Evolutionary conservation across 345 rosid genomes (phyloP), one percentile per base, ranked within the genome.

Genomic region (Turnera subulata): DNA sequence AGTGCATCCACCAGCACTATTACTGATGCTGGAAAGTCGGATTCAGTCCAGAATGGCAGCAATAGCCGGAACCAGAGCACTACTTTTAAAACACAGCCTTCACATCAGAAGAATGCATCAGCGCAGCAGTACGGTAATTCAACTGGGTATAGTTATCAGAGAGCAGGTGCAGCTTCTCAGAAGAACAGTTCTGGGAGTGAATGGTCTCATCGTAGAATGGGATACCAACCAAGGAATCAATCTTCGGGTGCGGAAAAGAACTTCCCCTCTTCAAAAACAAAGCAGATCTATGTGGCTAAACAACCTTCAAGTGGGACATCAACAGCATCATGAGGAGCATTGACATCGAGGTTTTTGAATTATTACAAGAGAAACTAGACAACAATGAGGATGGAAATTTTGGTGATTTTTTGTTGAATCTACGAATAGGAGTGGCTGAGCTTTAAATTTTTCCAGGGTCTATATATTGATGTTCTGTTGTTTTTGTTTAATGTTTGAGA

Each of bases 241-340:
- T 61, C 84, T 18, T 50, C 72, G 42, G 70, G 73, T 43, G 71
- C 79, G 24, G 98, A 92, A 29, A 92, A 78, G 77, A 76, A 77
- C 58, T 80, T 79, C 48, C 71, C 68, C 35, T 40, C 84, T 63
- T 74, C 82, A 46, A 89, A 85, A 76, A 72, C 77, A 69, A 93
- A 85, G 73, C 99, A 89, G 80, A 85, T 93, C 19, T 93, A 93
- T 68, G 99, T 93, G 62, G 99, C 94, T 52, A 93, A 93, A 63
- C 99, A 89, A 82, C 77, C 82, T 5, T 16, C 72, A 14, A 73
- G 50, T 52, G 81, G 73, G 57, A 65, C 77, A 22, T 44, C 78
- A 7, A 53, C 68, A 5, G 32, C 76, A 0, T 67, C 62, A 23
- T 67, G 58, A 59, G 29, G 48, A 58, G 46, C 46, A 45, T 4